Evolutionary conservation across 805 yeast genomes (phyloP).

Genomic region (Saccharomycopsis guyanensis): DNA sequence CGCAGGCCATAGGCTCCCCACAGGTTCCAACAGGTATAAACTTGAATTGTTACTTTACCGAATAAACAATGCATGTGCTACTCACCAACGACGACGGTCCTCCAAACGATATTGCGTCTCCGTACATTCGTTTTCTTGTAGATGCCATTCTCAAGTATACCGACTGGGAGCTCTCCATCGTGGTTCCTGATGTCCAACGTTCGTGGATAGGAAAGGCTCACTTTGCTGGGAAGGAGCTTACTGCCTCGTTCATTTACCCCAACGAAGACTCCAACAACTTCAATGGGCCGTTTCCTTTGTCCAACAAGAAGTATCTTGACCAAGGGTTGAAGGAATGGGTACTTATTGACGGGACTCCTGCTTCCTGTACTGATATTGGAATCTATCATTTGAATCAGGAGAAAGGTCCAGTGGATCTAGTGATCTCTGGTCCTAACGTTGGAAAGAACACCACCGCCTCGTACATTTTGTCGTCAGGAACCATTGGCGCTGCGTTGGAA

Average conservation of each 20-base stretch:
- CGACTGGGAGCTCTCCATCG: constrained; percentile 79
- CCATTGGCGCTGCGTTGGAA: constrained; percentile 96
- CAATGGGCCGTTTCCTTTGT: constrained; percentile 59
- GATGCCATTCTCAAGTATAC: constrained; percentile 57
- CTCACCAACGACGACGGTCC: constrained; percentile 97
- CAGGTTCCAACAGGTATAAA: too few relatives aligned
- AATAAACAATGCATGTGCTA: constrained; percentile 48
- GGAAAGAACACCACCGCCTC: constrained; percentile 89
- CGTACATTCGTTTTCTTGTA: constrained; percentile 76
- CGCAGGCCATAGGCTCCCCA: too few relatives aligned
- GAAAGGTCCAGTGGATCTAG: constrained; percentile 67
- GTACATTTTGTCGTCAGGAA: constrained; percentile 86
- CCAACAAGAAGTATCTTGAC: constrained; percentile 33
- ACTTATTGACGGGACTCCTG: constrained; percentile 88
- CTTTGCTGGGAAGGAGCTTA: constrained; percentile 65
- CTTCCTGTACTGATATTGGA: constrained; percentile 90
- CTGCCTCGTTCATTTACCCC: constrained; percentile 59
- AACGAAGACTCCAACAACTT: constrained; percentile 43
- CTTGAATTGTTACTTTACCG: too few relatives aligned
- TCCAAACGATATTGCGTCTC: constrained; percentile 67
- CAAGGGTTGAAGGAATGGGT: constrained; percentile 65
- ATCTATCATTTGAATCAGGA: constrained; percentile 56
- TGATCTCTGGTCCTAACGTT: constrained; percentile 90
- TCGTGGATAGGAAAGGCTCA: constrained; percentile 99
- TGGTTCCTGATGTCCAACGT: constrained; percentile 73